Evolutionary conservation across 2,329 filamentous ascomycete genomes (phyloP).

Genomic region (Nemania sp.): DNA sequence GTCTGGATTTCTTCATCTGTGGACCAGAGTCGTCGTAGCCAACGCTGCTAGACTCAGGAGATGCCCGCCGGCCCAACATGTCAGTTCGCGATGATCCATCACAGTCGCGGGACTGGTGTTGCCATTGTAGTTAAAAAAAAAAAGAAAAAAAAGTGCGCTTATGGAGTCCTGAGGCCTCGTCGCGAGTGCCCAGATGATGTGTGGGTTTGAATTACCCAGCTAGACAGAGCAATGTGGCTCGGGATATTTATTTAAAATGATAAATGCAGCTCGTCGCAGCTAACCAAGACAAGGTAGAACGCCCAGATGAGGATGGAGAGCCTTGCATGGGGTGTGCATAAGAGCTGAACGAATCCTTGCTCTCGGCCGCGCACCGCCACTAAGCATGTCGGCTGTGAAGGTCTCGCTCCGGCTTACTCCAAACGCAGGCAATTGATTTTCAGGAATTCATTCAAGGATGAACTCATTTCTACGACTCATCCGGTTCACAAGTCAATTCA

Average conservation of each 20-base stretch:
- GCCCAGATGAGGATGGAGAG: no score
- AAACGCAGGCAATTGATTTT: background rate
- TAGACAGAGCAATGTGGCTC: constrained; percentile 7
- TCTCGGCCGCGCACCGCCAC: background rate
- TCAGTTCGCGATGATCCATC: constrained; percentile 9
- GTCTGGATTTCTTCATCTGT: background rate
- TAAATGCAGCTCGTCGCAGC: constrained; percentile 9
- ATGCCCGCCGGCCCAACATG: constrained; percentile 20
- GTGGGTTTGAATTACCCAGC: background rate
- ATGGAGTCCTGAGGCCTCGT: background rate
- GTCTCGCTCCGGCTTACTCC: background rate
- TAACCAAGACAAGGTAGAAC: background rate
- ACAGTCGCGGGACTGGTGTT: background rate
- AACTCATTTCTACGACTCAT: background rate
- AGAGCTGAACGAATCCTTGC: constrained; percentile 21
- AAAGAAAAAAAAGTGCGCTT: background rate
- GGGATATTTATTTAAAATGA: constrained; percentile 8
- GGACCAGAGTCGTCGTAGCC: background rate
- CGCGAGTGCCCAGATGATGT: background rate
- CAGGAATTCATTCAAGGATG: background rate
- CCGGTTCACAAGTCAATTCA: background rate
- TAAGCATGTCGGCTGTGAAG: background rate
- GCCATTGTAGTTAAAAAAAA: background rate
- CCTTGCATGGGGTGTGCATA: constrained; percentile 16
- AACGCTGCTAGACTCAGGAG: constrained; percentile 11